Conservation (phyloP, 2,329 filamentous ascomycete species). For the Diaporthe nobilis region DNA sequence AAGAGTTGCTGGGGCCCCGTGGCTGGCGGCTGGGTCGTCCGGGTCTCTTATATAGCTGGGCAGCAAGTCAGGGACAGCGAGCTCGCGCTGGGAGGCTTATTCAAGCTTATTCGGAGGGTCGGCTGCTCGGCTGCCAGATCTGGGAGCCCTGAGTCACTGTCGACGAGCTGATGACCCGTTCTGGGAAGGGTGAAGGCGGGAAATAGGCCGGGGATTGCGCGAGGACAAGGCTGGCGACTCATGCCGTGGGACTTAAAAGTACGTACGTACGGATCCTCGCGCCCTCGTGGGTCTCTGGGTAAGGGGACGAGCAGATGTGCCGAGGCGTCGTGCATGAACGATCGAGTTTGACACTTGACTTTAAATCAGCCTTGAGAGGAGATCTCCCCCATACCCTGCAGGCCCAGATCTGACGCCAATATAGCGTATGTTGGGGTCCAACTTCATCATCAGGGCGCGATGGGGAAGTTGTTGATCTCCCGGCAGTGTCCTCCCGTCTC, state of each 20-base stretch:
- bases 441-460: constrained; percentile 8
- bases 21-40: background rate
- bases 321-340: constrained; percentile 33
- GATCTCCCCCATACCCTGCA: constrained; percentile 34
- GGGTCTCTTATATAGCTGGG: constrained; percentile 5
- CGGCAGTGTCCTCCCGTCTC: constrained; percentile 8
- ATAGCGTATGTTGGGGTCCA: constrained; percentile 31
- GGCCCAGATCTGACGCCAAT: constrained; percentile 35
- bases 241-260: constrained; percentile 38
- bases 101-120: constrained; percentile 27
- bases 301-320: constrained; percentile 37
- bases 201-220: constrained; percentile 41
- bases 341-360: constrained; percentile 34
- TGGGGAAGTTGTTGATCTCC: constrained; percentile 22
- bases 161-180: constrained; percentile 38
- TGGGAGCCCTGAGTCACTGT: constrained; percentile 33
- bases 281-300: constrained; percentile 42
- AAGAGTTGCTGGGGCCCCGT: background rate
- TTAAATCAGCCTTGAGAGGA: constrained; percentile 35
- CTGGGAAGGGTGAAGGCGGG: constrained; percentile 34
- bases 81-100: constrained; percentile 30
- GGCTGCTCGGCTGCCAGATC: constrained; percentile 30
- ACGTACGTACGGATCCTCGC: constrained; percentile 36
- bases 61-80: constrained; percentile 27
- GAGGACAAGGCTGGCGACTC: constrained; percentile 40